phyloP scores from a whole-genome alignment of 805 yeast species.

The Candida maesae region DNA sequence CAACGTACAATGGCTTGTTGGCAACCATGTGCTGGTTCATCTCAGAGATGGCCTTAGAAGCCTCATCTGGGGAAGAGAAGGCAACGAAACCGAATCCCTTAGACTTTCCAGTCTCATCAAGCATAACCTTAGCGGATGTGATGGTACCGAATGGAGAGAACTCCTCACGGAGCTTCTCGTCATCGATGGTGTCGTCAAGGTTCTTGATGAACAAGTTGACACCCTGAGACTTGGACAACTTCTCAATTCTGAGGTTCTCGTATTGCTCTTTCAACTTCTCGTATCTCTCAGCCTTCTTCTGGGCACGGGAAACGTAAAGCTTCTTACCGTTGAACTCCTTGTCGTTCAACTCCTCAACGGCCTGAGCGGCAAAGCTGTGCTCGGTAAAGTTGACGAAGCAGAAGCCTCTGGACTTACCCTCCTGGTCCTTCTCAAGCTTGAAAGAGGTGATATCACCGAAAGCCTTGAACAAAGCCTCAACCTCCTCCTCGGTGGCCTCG shows the following conservation, averaged over 20 bases:
- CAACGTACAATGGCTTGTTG: constrained; percentile 96
- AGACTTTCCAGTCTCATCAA: constrained; percentile 89
- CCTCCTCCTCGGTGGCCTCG: constrained; percentile 66
- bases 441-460: constrained; percentile 83
- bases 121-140: constrained; percentile 95
- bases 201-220: constrained; percentile 95
- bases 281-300: constrained; percentile 96
- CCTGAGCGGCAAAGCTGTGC: constrained; percentile 85
- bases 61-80: constrained; percentile 97
- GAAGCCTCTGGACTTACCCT: constrained; percentile 91
- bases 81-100: constrained; percentile 99
- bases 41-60: constrained; percentile 96
- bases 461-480: constrained; percentile 65
- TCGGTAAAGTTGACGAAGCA: constrained; percentile 90
- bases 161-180: constrained; percentile 87
- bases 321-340: constrained; percentile 79
- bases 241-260: constrained; percentile 89
- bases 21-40: constrained; percentile 96
- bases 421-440: constrained; percentile 69
- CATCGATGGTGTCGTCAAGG: constrained; percentile 90
- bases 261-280: constrained; percentile 94
- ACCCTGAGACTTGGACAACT: constrained; percentile 92
- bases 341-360: constrained; percentile 90
- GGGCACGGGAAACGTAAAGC: constrained; percentile 97
- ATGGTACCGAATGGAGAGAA: constrained; percentile 91